A percentile compares a stretch with the other conserved stretches of the same genome.
These are phyloP conservation scores for Trichophyton schoenleinii DNA, from an alignment of 2,329 filamentous ascomycete species.

Conservation along the genomic window DNA sequence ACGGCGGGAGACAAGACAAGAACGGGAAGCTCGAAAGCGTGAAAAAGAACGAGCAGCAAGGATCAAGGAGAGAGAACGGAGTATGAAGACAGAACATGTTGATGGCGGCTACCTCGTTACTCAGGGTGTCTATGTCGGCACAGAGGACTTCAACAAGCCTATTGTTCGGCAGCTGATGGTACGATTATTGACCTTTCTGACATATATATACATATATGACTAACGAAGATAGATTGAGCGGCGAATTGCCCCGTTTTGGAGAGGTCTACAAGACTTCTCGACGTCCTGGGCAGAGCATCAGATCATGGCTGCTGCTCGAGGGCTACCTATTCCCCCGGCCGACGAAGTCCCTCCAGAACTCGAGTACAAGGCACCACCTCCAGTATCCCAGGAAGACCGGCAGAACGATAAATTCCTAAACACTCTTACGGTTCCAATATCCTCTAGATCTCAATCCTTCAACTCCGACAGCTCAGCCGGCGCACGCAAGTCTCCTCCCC, in stretches of 20 bases:
- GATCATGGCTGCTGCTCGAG: slow-evolving; percentile 78
- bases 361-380: slow-evolving; percentile 41
- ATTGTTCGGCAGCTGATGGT: slow-evolving; percentile 86
- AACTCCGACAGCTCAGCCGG: slow-evolving; percentile 60
- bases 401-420: slow-evolving; percentile 51
- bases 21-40: slow-evolving; percentile 72
- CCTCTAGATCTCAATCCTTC: slow-evolving; percentile 61
- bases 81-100: slow-evolving; percentile 80
- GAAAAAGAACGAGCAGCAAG: slow-evolving; percentile 68
- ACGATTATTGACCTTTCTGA: slow-evolving; percentile 19
- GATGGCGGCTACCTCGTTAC: slow-evolving; percentile 94
- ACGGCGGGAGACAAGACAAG: slow-evolving; percentile 77
- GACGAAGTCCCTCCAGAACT: slow-evolving; percentile 69
- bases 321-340: slow-evolving; percentile 67
- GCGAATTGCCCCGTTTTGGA: slow-evolving; percentile 87
- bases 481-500: slow-evolving; percentile 39
- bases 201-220: background rate
- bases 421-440: slow-evolving; percentile 66
- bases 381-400: slow-evolving; percentile 36
- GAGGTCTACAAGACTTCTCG: slow-evolving; percentile 77
- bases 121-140: slow-evolving; percentile 79
- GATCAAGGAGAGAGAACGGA: slow-evolving; percentile 75
- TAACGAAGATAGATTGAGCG: slow-evolving; percentile 64
- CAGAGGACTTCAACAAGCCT: slow-evolving; percentile 85
- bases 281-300: slow-evolving; percentile 89